Evolutionary conservation across 495 filamentous ascomycete genomes (phyloP), one percentile per base, ranked within the genome.

Genomic region (Talaromyces stipitatus): DNA sequence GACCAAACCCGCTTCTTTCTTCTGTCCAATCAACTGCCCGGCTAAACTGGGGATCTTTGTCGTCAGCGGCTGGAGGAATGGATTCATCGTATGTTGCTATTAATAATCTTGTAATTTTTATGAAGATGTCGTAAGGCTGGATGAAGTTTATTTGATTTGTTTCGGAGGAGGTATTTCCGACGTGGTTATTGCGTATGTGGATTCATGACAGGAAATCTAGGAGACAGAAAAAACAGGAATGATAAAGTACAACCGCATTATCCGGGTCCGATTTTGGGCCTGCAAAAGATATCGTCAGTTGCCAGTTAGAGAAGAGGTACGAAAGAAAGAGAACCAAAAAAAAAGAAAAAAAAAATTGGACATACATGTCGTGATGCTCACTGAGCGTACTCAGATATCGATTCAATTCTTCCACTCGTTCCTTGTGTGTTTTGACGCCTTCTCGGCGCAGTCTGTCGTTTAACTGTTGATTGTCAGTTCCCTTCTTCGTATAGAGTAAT

Each of bases 321-420:
- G n/a, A n/a, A n/a, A n/a, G n/a, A n/a, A n/a, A n/a, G n/a, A n/a
- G n/a, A n/a, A n/a, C n/a, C n/a, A n/a, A n/a, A n/a, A n/a, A n/a
- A n/a, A 14, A 57, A 36, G 26, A 48, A 28, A 60, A 6, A 56
- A 51, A 29, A 48, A 57, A 36, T 22, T 58, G 58, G 29, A 78
- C 77, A 61, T 75, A 84, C 92, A 98, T 98, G 67, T 98, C 94
- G 67, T 98, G 94, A 70, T 98, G 94, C 72, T 98, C 94, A 72
- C 89, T 95, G 66, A 98, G 72, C 59, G 85, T 85, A 59, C 87
- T 91, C 41, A 98, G 75, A 66, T 96, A 95, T 65, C 89, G 88
- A 69, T 98, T 98, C 60, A 97, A 76, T 69, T 96, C 91, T 69
- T 98, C 91, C 43, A 98, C 94, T 2, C 89, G 85, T 78, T 98